Conservation (phyloP, 305 asterid genomes). For the Fraxinus xanthoxyloides region DNA sequence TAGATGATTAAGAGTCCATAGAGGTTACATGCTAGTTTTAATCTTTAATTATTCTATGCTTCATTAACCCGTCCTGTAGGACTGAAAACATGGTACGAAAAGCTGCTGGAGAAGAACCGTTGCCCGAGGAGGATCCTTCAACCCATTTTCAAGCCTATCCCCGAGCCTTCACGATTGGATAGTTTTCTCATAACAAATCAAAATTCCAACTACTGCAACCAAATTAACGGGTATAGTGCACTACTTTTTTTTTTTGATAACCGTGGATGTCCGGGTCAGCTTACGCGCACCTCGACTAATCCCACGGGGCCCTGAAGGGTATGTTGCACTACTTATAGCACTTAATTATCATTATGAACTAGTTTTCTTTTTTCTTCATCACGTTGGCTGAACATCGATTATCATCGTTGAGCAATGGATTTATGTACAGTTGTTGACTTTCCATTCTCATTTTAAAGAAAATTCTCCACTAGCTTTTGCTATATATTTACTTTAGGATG, state of each 20-base stretch:
- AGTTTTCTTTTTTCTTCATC: not conserved
- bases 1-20: not conserved
- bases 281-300: too few species aligned
- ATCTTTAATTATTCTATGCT: not conserved
- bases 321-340: constrained; percentile 19
- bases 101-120: constrained; percentile 87
- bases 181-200: constrained; percentile 88
- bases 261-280: too few species aligned
- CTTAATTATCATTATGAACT: not conserved
- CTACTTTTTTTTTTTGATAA: too few species aligned
- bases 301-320: too few species aligned
- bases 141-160: constrained; percentile 85
- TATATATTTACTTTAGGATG: too few species aligned
- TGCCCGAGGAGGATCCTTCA: constrained; percentile 93
- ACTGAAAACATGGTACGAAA: constrained; percentile 72
- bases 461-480: too few species aligned
- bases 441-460: too few species aligned
- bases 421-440: too few species aligned
- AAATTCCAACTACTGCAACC: constrained; percentile 87
- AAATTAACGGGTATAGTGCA: constrained; percentile 74
- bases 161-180: constrained; percentile 89
- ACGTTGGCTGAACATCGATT: not conserved
- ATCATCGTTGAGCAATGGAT: not conserved
- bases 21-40: not conserved
- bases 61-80: constrained; percentile 37